These are phyloP conservation scores for Mycosphaerella arachidis DNA, from an alignment of 2,329 filamentous ascomycete species.

Conservation along the genomic window DNA sequence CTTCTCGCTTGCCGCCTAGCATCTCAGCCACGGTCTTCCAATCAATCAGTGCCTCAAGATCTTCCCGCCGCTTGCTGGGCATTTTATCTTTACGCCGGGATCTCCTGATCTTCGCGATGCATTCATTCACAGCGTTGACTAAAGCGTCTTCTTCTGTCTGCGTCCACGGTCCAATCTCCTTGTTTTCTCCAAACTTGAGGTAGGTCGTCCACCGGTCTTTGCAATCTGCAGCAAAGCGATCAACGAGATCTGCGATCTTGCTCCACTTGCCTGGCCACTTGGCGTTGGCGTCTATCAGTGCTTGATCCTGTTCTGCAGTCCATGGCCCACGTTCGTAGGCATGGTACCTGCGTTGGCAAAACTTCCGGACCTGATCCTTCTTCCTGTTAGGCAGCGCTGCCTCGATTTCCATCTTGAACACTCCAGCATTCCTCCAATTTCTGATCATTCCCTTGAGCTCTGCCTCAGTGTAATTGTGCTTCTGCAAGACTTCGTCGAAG, in stretches of 20 bases:
- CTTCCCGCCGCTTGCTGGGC: conserved; percentile 26
- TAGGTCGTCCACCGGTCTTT: conserved; percentile 69
- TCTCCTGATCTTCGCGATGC: conserved; percentile 48
- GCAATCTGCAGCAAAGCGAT: conserved; percentile 61
- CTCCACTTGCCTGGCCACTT: conserved; percentile 57
- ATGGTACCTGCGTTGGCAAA: conserved; percentile 60
- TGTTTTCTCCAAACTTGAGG: conserved; percentile 53
- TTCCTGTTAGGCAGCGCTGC: conserved; percentile 33
- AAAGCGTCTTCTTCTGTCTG: conserved; percentile 56
- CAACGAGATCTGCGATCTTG: conserved; percentile 57
- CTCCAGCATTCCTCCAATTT: conserved; percentile 31
- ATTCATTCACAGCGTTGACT: conserved; percentile 49
- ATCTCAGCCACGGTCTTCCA: conserved; percentile 61
- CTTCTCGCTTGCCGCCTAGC: conserved; percentile 59
- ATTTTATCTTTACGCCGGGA: conserved; percentile 9
- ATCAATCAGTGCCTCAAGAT: conserved; percentile 55
- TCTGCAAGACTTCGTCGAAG: conserved; percentile 19
- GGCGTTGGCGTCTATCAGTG: conserved; percentile 47
- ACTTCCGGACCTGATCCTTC: conserved; percentile 34
- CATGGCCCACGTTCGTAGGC: conserved; percentile 58
- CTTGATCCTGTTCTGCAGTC: conserved; percentile 56
- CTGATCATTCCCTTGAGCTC: conserved; percentile 22
- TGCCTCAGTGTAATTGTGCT: conserved; percentile 13
- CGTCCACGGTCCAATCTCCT: conserved; percentile 55
- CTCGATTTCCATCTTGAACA: conserved; percentile 26